These are phyloP conservation scores for Azolla pinnata DNA, from an alignment of 75 land plant species.

Conservation along the genomic window DNA sequence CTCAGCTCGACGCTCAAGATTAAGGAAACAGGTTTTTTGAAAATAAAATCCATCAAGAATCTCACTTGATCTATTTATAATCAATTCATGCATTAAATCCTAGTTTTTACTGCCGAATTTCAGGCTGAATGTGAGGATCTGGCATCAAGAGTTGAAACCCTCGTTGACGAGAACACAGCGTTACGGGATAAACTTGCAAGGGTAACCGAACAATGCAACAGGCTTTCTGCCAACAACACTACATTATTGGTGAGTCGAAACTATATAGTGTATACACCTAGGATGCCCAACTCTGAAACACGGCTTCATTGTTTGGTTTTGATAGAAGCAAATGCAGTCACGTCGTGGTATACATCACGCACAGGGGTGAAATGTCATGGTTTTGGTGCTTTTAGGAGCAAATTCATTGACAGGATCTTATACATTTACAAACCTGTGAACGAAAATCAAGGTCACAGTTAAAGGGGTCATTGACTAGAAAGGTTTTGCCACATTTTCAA, in stretches of 20 bases:
- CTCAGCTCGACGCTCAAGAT: conserved; percentile 47
- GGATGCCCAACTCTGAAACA: no score
- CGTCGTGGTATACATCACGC: no score
- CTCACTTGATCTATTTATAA: background rate
- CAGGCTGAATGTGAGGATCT: conserved; percentile 94
- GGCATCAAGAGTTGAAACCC: conserved; percentile 52
- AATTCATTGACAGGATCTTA: no score
- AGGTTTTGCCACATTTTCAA: no score
- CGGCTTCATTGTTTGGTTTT: no score
- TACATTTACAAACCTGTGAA: no score
- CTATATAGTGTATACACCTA: no score
- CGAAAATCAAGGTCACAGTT: no score
- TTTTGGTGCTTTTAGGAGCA: no score
- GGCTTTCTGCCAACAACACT: conserved; percentile 47
- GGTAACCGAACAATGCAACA: conserved; percentile 51
- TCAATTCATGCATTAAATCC: background rate
- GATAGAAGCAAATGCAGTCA: no score
- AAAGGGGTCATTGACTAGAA: no score
- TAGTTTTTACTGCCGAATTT: background rate
- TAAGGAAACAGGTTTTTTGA: conserved; percentile 49
- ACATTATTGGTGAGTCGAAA: conserved; percentile 40
- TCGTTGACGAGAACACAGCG: conserved; percentile 56
- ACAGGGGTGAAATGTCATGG: no score
- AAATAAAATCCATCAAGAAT: background rate
- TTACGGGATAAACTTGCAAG: conserved; percentile 51